A percentile compares a stretch with the other conserved stretches of the same genome.
These are phyloP conservation scores for Cornus suecica DNA, from an alignment of 148 eudicot genomes.

Conservation along the genomic window DNA sequence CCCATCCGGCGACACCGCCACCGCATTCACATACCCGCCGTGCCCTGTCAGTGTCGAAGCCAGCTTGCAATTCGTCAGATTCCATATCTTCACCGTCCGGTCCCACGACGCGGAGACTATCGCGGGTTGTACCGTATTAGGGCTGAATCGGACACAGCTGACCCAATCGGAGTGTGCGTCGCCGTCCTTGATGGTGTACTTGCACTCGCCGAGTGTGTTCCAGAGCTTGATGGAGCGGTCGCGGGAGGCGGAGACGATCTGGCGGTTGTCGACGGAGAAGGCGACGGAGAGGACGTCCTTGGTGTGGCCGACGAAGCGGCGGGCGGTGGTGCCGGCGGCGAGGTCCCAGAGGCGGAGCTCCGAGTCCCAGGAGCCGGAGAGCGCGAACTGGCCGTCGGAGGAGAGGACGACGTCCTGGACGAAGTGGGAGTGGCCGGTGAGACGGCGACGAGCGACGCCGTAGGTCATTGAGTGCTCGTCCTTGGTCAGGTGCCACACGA, in stretches of 20 bases:
- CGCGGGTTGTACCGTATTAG: slow-evolving; percentile 23
- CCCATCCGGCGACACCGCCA: too few relatives aligned
- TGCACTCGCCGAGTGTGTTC: too few relatives aligned
- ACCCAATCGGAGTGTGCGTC: slow-evolving; percentile 31
- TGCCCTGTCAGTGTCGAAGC: too few relatives aligned
- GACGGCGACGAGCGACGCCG: slow-evolving; percentile 26
- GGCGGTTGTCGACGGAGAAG: too few relatives aligned
- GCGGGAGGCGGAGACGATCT: too few relatives aligned
- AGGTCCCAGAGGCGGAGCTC: slow-evolving; percentile 36
- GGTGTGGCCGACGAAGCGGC: too few relatives aligned
- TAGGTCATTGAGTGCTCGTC: slow-evolving; percentile 22
- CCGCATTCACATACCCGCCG: too few relatives aligned
- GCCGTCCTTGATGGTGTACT: slow-evolving; percentile 8
- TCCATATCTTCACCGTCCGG: slow-evolving; percentile 27
- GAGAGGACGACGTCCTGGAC: slow-evolving; percentile 46
- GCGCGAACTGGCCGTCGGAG: slow-evolving; percentile 47
- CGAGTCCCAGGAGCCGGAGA: slow-evolving; percentile 28
- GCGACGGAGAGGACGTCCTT: too few relatives aligned
- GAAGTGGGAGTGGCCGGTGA: slow-evolving; percentile 41
- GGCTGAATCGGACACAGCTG: slow-evolving; percentile 27
- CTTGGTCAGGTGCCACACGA: slow-evolving; percentile 38
- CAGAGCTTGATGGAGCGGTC: too few relatives aligned
- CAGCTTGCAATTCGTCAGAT: too few relatives aligned
- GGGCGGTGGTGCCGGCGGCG: slow-evolving; percentile 3
- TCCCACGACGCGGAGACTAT: slow-evolving; percentile 30